Conservation (phyloP, 1,284 basidiomycete genomes). For the Cutaneotrichosporon cavernicola region DNA sequence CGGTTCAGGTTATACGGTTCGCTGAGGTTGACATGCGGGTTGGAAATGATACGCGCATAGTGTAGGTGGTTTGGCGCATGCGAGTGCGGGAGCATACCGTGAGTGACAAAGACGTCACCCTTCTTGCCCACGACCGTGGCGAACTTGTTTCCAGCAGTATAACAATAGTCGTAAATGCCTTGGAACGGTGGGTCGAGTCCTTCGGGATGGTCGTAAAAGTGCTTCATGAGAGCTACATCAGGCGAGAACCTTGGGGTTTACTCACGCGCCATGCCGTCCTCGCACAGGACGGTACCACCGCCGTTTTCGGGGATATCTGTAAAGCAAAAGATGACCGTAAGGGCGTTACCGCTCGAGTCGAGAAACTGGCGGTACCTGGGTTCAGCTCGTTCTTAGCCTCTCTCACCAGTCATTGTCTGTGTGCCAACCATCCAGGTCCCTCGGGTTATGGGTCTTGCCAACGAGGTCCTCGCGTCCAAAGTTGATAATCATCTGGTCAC, state of each 20-base stretch:
- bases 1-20: slow-evolving; percentile 40
- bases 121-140: slow-evolving; percentile 28
- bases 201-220: slow-evolving; percentile 33
- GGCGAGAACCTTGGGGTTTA: not conserved
- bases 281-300: slow-evolving; percentile 32
- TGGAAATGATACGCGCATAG: slow-evolving; percentile 40
- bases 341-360: slow-evolving; percentile 35
- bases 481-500: slow-evolving; percentile 44
- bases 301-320: slow-evolving; percentile 32
- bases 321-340: slow-evolving; percentile 39
- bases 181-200: slow-evolving; percentile 36
- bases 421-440: slow-evolving; percentile 32
- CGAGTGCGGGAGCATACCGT: slow-evolving; percentile 37
- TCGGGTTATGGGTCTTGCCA: slow-evolving; percentile 10
- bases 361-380: slow-evolving; percentile 38
- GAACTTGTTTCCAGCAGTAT: slow-evolving; percentile 18
- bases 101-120: slow-evolving; percentile 37
- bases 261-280: slow-evolving; percentile 35
- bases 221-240: slow-evolving; percentile 24
- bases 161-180: slow-evolving; percentile 22
- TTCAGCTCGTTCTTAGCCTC: no score
- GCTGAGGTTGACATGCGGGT: slow-evolving; percentile 38
- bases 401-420: slow-evolving; percentile 40
- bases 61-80: slow-evolving; percentile 35
- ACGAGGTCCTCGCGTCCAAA: slow-evolving; percentile 29